Percentiles rank a stretch among this genome's conserved stretches.
phyloP scores from a whole-genome alignment of 495 filamentous ascomycete genomes.

The Hyaloscypha bicolor region DNA sequence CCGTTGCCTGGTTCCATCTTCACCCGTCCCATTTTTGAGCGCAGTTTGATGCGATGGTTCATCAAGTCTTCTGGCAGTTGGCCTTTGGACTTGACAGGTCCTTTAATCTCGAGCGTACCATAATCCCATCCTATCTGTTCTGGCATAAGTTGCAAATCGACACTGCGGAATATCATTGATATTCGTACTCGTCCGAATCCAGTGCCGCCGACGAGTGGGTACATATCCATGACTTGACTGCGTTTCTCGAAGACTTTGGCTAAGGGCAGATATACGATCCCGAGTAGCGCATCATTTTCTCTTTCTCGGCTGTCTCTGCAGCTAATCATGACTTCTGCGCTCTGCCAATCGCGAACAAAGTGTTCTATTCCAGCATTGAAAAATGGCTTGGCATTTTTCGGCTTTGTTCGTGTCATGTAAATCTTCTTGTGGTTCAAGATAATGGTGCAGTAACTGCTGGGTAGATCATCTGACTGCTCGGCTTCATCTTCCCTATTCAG shows the following conservation, averaged over 20 bases:
- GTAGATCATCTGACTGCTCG: slow-evolving; percentile 62
- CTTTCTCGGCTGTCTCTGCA: slow-evolving; percentile 67
- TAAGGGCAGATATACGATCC: slow-evolving; percentile 67
- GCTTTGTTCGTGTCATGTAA: slow-evolving; percentile 72
- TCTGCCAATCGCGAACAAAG: slow-evolving; percentile 67
- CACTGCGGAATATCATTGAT: slow-evolving; percentile 69
- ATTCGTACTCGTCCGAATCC: slow-evolving; percentile 67
- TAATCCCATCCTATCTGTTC: slow-evolving; percentile 66
- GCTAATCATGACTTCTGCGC: slow-evolving; percentile 62
- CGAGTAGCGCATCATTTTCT: slow-evolving; percentile 67
- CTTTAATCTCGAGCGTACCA: slow-evolving; percentile 62
- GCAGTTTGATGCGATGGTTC: slow-evolving; percentile 54
- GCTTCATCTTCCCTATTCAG: slow-evolving; percentile 53
- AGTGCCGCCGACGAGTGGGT: slow-evolving; percentile 64
- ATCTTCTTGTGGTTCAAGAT: slow-evolving; percentile 72
- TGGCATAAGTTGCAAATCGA: slow-evolving; percentile 56
- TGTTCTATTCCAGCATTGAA: slow-evolving; percentile 78
- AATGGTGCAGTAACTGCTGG: slow-evolving; percentile 68
- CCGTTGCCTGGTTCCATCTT: slow-evolving; percentile 54
- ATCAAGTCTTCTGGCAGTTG: slow-evolving; percentile 46
- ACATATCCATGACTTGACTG: slow-evolving; percentile 63
- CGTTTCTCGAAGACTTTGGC: slow-evolving; percentile 54
- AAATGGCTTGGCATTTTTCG: slow-evolving; percentile 75
- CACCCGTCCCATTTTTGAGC: slow-evolving; percentile 50
- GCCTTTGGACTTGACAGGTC: slow-evolving; percentile 36